A percentile compares a stretch with the other conserved stretches of the same genome.
phyloP scores from a whole-genome alignment of 176 grass and related monocot species.

The Hyparrhenia diplandra region DNA sequence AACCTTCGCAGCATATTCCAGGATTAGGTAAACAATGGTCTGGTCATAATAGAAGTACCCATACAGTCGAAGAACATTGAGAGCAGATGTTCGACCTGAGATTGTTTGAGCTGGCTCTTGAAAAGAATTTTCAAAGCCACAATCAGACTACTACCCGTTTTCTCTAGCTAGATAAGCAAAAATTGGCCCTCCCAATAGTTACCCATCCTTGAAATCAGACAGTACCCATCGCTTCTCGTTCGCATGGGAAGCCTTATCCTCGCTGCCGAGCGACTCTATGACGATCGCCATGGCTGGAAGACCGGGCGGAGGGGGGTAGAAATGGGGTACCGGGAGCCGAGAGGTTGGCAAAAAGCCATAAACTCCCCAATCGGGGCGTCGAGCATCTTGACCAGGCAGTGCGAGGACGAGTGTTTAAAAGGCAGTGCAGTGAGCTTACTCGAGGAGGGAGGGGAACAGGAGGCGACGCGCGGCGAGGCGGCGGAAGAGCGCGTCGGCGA shows the following conservation, averaged over 20 bases:
- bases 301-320: not conserved
- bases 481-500: conserved; percentile 73
- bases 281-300: not conserved
- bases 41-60: conserved; percentile 89
- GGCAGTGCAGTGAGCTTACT: conserved; percentile 27
- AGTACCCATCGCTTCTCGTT: conserved; percentile 65
- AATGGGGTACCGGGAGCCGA: not conserved
- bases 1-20: conserved; percentile 86
- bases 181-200: conserved; percentile 78
- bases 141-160: conserved; percentile 64
- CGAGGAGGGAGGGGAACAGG: conserved; percentile 77
- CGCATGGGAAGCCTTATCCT: conserved; percentile 28
- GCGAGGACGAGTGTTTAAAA: not conserved
- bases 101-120: conserved; percentile 89
- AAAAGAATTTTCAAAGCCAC: conserved; percentile 96
- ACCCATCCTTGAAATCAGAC: conserved; percentile 78
- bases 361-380: not conserved
- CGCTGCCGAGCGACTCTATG: not conserved
- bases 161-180: conserved; percentile 74
- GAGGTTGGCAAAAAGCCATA: not conserved
- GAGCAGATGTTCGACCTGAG: conserved; percentile 86
- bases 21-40: conserved; percentile 75
- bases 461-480: conserved; percentile 60
- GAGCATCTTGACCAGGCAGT: not conserved
- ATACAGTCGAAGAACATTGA: conserved; percentile 76